A percentile compares a stretch with the other conserved stretches of the same genome.
Conservation (phyloP, 345 rosid genomes). For the Brassica cretica region DNA sequence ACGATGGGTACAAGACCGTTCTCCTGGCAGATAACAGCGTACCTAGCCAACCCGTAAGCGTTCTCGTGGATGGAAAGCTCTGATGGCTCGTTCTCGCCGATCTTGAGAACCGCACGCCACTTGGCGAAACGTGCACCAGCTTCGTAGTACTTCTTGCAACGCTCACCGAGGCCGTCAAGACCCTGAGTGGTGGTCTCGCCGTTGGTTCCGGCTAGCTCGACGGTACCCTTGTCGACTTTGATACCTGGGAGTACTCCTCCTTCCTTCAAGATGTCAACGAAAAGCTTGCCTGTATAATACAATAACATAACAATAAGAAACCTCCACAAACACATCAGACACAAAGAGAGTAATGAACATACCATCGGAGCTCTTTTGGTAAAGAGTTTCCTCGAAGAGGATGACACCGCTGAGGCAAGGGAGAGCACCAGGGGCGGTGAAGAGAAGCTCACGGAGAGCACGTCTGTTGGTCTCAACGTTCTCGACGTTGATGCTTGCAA, state of each 20-base stretch:
- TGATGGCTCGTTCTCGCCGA: slow-evolving; percentile 1
- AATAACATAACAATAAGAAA: not conserved
- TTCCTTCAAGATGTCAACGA: slow-evolving; percentile 78
- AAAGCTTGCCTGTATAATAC: slow-evolving; percentile 66
- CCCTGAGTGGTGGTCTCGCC: slow-evolving; percentile 98
- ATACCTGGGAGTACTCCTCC: slow-evolving; percentile 95
- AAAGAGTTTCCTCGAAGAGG: not conserved
- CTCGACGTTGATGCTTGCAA: not conserved
- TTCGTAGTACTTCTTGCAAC: slow-evolving; percentile 17
- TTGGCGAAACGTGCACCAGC: not conserved
- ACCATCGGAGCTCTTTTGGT: slow-evolving; percentile 1
- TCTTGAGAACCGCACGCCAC: not conserved
- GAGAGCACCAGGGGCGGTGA: not conserved
- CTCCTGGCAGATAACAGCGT: not conserved
- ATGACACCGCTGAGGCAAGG: not conserved
- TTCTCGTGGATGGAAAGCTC: not conserved
- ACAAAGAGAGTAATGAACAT: not conserved
- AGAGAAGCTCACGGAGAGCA: slow-evolving; percentile 4
- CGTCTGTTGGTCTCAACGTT: not conserved
- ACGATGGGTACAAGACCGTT: not conserved
- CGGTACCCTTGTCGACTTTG: slow-evolving; percentile 96
- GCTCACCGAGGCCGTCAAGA: slow-evolving; percentile 80
- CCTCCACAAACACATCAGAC: not conserved
- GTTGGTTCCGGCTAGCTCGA: slow-evolving; percentile 82
- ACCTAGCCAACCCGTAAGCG: not conserved